These are phyloP conservation scores for Penicillium canariense DNA, from an alignment of 495 filamentous ascomycete species.

Conservation along the genomic window DNA sequence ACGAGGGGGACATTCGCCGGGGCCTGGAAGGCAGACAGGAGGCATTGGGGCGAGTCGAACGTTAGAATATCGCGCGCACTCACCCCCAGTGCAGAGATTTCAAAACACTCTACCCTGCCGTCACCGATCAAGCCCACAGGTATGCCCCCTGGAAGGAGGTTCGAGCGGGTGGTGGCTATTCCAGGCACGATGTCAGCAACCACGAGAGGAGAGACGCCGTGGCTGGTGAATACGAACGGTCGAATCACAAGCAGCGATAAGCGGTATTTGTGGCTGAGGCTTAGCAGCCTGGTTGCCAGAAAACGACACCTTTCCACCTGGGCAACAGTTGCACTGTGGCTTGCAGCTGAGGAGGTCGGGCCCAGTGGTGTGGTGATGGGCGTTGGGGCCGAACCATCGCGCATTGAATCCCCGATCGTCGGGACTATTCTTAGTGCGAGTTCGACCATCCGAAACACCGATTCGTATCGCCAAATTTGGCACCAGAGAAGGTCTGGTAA, in stretches of 20 bases:
- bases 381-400: slow-evolving; percentile 18
- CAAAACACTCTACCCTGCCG: neutral
- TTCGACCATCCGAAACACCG: slow-evolving; percentile 11
- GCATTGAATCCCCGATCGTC: slow-evolving; percentile 3
- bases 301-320: no score
- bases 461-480: slow-evolving; percentile 13
- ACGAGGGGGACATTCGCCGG: neutral
- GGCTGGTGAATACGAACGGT: slow-evolving; percentile 17
- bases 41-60: neutral
- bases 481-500: neutral
- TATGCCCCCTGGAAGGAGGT: neutral
- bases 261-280: slow-evolving; percentile 24
- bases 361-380: slow-evolving; percentile 1
- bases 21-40: slow-evolving; percentile 9
- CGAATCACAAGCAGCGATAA: slow-evolving; percentile 18
- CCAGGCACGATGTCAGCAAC: slow-evolving; percentile 10
- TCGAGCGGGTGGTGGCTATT: neutral
- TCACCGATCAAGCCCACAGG: neutral
- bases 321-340: slow-evolving; percentile 13
- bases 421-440: slow-evolving; percentile 21
- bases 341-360: slow-evolving; percentile 19
- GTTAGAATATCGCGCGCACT: slow-evolving; percentile 1
- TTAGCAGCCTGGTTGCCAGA: slow-evolving; percentile 9
- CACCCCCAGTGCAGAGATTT: neutral
- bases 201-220: slow-evolving; percentile 8